Percentiles rank a stretch among this genome's conserved stretches.
Conservation (phyloP, 345 rosid genomes). For the Ceriops decandra region DNA sequence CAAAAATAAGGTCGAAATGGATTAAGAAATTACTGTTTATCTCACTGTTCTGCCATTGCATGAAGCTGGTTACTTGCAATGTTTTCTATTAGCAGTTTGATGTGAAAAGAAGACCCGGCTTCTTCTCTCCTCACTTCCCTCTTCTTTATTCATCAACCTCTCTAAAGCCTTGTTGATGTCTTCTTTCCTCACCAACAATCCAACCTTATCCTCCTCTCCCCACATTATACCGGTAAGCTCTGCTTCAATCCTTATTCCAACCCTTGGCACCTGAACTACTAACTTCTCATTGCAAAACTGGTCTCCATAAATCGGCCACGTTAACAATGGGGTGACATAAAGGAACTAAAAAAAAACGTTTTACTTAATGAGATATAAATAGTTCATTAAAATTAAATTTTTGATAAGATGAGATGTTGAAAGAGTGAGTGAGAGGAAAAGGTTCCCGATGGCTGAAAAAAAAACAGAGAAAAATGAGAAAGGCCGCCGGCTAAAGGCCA, state of each 20-base stretch:
- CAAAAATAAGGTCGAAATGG: too few species aligned
- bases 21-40: too few species aligned
- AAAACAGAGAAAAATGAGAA: too few species aligned
- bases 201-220: slow-evolving; percentile 19
- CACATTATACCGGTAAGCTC: neutral
- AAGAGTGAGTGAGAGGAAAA: too few species aligned
- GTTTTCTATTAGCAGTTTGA: slow-evolving; percentile 4
- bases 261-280: slow-evolving; percentile 13
- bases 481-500: too few species aligned
- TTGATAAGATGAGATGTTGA: too few species aligned
- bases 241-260: slow-evolving; percentile 12
- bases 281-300: slow-evolving; percentile 16
- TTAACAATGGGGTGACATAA: slow-evolving; percentile 9
- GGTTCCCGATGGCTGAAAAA: too few species aligned
- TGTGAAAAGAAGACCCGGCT: slow-evolving; percentile 5
- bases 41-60: too few species aligned
- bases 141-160: slow-evolving; percentile 11
- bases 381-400: too few species aligned
- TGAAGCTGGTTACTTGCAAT: neutral
- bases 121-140: slow-evolving; percentile 14
- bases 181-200: slow-evolving; percentile 15
- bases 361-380: too few species aligned
- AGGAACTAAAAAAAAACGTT: too few species aligned
- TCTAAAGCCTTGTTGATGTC: slow-evolving; percentile 4
- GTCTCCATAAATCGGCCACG: slow-evolving; percentile 17